Conservation (phyloP, 2,329 filamentous ascomycete species). For the Curvularia spicifera region DNA sequence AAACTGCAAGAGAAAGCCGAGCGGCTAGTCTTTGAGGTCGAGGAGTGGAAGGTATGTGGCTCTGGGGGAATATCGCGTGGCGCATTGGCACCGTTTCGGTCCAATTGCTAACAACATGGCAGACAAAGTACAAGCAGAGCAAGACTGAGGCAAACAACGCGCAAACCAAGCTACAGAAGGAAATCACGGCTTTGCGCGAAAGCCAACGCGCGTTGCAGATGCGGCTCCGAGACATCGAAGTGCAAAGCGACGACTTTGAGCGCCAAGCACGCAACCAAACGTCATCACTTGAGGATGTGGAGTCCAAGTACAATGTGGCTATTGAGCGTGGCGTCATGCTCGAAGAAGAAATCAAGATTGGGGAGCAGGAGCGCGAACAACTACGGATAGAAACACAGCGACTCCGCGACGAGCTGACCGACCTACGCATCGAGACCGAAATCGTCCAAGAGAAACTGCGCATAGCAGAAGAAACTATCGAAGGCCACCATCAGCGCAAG, state of each 20-base stretch:
- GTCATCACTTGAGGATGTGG: constrained; percentile 93
- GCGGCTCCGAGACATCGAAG: constrained; percentile 90
- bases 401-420: constrained; percentile 86
- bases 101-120: constrained; percentile 9
- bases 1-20: constrained; percentile 87
- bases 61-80: neutral
- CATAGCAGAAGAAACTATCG: constrained; percentile 64
- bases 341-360: constrained; percentile 90
- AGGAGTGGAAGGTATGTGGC: constrained; percentile 90
- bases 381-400: constrained; percentile 91
- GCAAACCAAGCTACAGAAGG: constrained; percentile 88
- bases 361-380: constrained; percentile 88
- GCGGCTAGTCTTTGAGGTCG: constrained; percentile 82
- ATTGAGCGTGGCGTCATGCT: constrained; percentile 92
- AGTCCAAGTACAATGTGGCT: constrained; percentile 94
- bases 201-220: constrained; percentile 80
- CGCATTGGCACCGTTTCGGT: neutral
- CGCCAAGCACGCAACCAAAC: constrained; percentile 94
- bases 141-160: constrained; percentile 85
- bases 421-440: constrained; percentile 93
- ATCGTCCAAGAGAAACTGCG: constrained; percentile 93
- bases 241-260: constrained; percentile 98
- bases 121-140: constrained; percentile 96
- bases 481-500: constrained; percentile 59
- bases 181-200: constrained; percentile 90